Evolutionary conservation across 768 basidiomycete species (phyloP), one percentile per base, ranked within the genome.

Genomic region (Podaxis sp.): DNA sequence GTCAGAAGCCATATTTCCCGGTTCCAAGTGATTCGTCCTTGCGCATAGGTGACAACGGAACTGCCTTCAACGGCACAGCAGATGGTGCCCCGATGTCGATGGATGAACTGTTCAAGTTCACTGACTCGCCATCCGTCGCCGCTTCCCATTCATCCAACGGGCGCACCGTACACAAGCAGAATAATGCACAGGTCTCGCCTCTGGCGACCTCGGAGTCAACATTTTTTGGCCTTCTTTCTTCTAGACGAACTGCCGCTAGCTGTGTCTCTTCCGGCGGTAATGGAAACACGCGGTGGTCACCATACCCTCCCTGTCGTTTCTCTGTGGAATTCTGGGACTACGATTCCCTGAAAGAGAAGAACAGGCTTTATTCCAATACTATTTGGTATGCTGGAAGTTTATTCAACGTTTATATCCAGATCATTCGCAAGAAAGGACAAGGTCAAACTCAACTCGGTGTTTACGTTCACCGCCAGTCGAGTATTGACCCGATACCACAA

Each of bases 251-350:
- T 4, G 77, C 76, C 0, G 65, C 71, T 4, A 73, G 74, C 44
- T 82, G 81, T 64, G 68, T 81, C 51, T 67, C 74, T 10, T 72
- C 67, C 13, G 82, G 83, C 62, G 59, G 76, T 0, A 72, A 71
- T n/a, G 81, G 80, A 3, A 80, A 80, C 72, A 65, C 64, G 7
- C 74, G 74, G 36, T 92, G 88, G 87, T 82, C 87, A 0, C 77
- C 82, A n/a, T 84, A 85, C 67, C 86, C 89, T 48, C 95, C 95
- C 0, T 90, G 80, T 73, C 83, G 94, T 21, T 93, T 96, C 69
- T 84, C 85, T 7, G 91, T 93, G 55, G 94, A 96, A 72, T 96
- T 96, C 69, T 95, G 91, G 89, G 89, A 90, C 67, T 81, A 93
- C 18, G 88, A 90, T 62, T 74, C 79, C 36, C 79, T 97, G 40